A percentile compares a stretch with the other conserved stretches of the same genome.
These are phyloP conservation scores for Myxozyma sirexii DNA, from an alignment of 805 yeast species.

Conservation along the genomic window DNA sequence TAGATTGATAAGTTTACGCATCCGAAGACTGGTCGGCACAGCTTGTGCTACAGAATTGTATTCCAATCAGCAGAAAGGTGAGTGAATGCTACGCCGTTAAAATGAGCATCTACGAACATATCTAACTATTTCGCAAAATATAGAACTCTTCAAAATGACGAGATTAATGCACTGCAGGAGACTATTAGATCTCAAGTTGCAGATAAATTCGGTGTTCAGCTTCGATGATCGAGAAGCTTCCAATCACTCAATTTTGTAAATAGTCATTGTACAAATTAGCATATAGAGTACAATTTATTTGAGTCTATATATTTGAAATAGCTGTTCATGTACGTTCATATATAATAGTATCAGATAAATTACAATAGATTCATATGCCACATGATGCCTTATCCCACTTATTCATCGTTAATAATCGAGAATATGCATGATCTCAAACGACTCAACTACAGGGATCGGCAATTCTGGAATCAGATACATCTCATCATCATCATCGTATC, in stretches of 20 bases:
- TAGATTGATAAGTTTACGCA: constrained; percentile 76
- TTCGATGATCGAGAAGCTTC: constrained; percentile 19
- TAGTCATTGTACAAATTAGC: neutral
- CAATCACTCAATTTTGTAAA: neutral
- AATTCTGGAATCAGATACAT: constrained; percentile 51
- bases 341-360: too few relatives aligned
- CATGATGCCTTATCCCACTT: neutral
- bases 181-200: constrained; percentile 61
- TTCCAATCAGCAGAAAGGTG: constrained; percentile 87
- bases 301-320: too few relatives aligned
- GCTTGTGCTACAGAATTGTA: constrained; percentile 86
- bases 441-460: constrained; percentile 20
- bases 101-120: neutral
- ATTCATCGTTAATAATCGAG: constrained; percentile 17
- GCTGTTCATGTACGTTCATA: too few relatives aligned
- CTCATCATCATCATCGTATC: constrained; percentile 86
- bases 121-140: neutral
- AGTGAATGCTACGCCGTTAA: neutral
- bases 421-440: constrained; percentile 24
- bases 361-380: too few relatives aligned
- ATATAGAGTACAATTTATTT: too few relatives aligned
- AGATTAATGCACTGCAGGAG: constrained; percentile 74
- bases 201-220: constrained; percentile 16
- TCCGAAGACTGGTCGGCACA: constrained; percentile 74
- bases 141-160: constrained; percentile 80